These are phyloP conservation scores for Boletus semigastroideus DNA, from an alignment of 1,284 basidiomycete species.

Conservation along the genomic window DNA sequence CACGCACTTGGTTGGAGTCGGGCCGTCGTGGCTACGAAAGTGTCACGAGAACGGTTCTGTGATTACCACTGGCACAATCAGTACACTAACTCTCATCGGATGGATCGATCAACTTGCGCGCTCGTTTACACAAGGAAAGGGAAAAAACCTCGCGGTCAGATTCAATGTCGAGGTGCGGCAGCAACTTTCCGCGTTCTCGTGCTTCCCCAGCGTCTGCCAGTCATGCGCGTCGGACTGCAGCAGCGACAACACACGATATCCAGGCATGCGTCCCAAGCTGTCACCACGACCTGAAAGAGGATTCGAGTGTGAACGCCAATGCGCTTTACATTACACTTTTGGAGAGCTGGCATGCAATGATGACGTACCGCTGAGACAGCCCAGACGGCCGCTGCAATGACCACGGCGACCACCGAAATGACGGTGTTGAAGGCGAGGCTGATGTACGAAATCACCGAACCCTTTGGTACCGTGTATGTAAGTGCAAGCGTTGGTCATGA, in stretches of 20 bases:
- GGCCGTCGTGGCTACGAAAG: too few species aligned
- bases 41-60: too few species aligned
- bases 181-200: too few species aligned
- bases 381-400: background rate
- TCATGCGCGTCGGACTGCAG: background rate
- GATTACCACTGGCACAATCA: too few species aligned
- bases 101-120: too few species aligned
- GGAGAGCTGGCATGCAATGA: background rate
- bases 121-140: too few species aligned
- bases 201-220: background rate
- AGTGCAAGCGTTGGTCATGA: background rate
- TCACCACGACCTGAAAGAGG: background rate
- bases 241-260: background rate
- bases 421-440: background rate
- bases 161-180: too few species aligned
- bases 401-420: background rate
- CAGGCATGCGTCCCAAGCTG: background rate
- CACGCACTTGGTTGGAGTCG: too few species aligned
- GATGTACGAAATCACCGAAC: background rate
- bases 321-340: too few species aligned
- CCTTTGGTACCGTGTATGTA: background rate
- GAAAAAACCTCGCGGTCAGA: too few species aligned
- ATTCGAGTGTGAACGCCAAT: too few species aligned
- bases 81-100: too few species aligned
- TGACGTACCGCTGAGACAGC: background rate